Conservation (phyloP, 2,329 filamentous ascomycete genomes). For the Calonectria crousiana region DNA sequence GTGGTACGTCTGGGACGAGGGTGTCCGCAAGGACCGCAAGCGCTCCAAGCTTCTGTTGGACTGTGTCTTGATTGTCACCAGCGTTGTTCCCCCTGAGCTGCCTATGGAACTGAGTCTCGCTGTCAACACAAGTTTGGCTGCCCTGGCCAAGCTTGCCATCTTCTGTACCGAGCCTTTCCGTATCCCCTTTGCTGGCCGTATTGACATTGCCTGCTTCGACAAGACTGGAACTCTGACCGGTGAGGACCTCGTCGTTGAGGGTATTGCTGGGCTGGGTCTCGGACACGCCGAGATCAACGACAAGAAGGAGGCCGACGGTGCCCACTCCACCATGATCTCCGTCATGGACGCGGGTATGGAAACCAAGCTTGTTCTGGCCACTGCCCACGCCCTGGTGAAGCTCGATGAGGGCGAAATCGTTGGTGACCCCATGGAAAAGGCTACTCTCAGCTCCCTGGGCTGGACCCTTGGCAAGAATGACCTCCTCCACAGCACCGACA, state of each 20-base stretch:
- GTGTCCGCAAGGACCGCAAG: constrained; percentile 93
- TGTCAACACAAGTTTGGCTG: constrained; percentile 96
- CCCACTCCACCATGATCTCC: constrained; percentile 81
- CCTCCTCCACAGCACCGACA: constrained; percentile 73
- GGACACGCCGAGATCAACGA: constrained; percentile 75
- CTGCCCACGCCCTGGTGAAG: constrained; percentile 94
- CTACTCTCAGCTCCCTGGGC: constrained; percentile 87
- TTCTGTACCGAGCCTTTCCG: constrained; percentile 99
- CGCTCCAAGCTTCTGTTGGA: constrained; percentile 97
- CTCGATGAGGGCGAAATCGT: constrained; percentile 97
- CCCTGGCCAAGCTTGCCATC: constrained; percentile 94
- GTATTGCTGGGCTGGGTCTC: constrained; percentile 89
- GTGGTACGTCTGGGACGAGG: constrained; percentile 99
- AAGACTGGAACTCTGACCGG: constrained; percentile 98
- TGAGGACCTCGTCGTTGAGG: constrained; percentile 96
- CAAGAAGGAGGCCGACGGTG: constrained; percentile 79
- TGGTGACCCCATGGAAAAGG: constrained; percentile 99
- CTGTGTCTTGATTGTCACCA: constrained; percentile 97
- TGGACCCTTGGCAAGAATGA: constrained; percentile 96
- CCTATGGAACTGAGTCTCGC: constrained; percentile 98
- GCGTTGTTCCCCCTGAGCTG: constrained; percentile 96
- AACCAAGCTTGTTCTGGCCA: constrained; percentile 93
- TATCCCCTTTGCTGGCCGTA: constrained; percentile 94
- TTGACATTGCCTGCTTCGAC: constrained; percentile 98
- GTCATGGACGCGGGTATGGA: constrained; percentile 79